Percentiles rank a stretch among this genome's conserved stretches.
These are phyloP conservation scores for Fraxinus excelsior DNA, from an alignment of 257 asterid genomes.

Conservation along the genomic window DNA sequence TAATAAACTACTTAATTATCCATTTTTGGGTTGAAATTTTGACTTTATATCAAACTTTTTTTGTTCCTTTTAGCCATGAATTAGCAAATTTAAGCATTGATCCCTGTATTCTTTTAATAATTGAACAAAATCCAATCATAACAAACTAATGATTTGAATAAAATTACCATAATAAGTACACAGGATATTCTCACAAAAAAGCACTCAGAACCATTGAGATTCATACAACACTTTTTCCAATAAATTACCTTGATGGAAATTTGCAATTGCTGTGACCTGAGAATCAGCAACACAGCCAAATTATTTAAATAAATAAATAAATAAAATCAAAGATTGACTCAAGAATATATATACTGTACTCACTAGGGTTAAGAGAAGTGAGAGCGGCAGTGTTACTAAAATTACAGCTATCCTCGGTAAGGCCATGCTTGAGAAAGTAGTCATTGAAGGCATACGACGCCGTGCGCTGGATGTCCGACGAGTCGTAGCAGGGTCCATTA, in stretches of 20 bases:
- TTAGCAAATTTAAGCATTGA: not conserved
- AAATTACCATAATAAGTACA: not conserved
- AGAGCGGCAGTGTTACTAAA: conserved; percentile 73
- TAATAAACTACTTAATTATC: not conserved
- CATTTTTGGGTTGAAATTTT: not conserved
- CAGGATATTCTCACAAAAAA: not conserved
- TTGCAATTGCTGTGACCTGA: no score
- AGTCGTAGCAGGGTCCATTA: conserved; percentile 74
- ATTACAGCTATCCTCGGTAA: conserved; percentile 56
- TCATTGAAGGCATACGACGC: conserved; percentile 88
- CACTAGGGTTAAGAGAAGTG: conserved; percentile 79
- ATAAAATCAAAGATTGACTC: not conserved
- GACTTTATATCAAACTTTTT: not conserved
- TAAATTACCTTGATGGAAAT: conserved; percentile 20
- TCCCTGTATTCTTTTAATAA: not conserved
- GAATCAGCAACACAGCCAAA: not conserved
- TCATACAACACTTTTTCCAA: not conserved
- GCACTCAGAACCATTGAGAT: conserved; percentile 11
- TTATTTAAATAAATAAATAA: no score
- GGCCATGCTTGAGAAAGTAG: conserved; percentile 60
- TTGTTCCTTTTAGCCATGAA: not conserved
- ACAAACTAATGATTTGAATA: not conserved
- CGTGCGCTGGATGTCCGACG: conserved; percentile 58
- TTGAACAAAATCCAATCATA: conserved; percentile 3
- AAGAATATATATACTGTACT: conserved; percentile 34